Conservation (phyloP, 257 asterid species). For the Solanum gandarillasii region DNA sequence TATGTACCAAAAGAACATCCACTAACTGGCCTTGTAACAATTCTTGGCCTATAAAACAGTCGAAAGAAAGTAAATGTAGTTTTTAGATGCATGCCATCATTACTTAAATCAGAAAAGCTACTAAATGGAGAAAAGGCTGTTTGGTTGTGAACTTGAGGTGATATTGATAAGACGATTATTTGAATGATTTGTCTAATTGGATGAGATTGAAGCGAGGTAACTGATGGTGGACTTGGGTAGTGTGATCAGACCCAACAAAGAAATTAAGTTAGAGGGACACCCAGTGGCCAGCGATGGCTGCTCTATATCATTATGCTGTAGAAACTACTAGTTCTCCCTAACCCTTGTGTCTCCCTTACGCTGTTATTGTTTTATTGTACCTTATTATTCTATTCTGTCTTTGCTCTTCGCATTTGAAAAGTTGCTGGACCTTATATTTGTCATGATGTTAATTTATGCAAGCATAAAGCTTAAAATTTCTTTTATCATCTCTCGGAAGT, state of each 20-base stretch:
- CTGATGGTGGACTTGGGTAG: background rate
- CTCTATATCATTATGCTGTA: background rate
- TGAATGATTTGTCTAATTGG: background rate
- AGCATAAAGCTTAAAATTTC: background rate
- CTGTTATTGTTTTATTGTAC: background rate
- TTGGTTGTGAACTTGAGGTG: background rate
- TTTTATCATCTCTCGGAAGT: background rate
- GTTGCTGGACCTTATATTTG: background rate
- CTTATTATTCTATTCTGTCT: background rate
- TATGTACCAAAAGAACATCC: slow-evolving; percentile 9
- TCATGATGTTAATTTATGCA: background rate
- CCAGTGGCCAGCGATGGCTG: background rate
- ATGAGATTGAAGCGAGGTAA: background rate
- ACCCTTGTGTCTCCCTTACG: background rate
- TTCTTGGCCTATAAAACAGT: background rate
- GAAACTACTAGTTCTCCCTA: background rate
- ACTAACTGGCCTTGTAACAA: background rate
- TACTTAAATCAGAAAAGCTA: background rate
- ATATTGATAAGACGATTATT: background rate
- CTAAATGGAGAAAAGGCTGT: background rate
- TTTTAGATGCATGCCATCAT: background rate
- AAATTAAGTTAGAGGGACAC: background rate
- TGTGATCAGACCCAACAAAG: background rate
- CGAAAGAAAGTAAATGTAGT: background rate
- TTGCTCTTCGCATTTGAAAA: background rate